A percentile compares a stretch with the other conserved stretches of the same genome.
Evolutionary conservation across 352 stramenopile species (phyloP).

Genomic region (Phytophthora podocarpi): DNA sequence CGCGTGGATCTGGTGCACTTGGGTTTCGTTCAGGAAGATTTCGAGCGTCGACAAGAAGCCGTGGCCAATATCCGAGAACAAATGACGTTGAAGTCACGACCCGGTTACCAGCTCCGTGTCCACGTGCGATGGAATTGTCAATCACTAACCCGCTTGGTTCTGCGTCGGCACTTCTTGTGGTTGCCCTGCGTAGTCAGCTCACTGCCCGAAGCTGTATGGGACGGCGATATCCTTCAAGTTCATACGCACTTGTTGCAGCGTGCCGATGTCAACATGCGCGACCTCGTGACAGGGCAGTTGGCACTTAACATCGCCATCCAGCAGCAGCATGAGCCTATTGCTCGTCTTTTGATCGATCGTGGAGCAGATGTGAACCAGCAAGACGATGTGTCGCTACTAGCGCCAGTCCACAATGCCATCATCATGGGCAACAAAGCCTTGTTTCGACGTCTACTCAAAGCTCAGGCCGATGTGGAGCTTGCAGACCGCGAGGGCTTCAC

Average conservation of each 20-base stretch:
- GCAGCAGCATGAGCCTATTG: constrained; percentile 75
- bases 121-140: constrained; percentile 59
- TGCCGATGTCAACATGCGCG: constrained; percentile 60
- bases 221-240: constrained; percentile 79
- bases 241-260: constrained; percentile 57
- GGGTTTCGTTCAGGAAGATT: constrained; percentile 73
- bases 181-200: constrained; percentile 63
- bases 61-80: constrained; percentile 63
- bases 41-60: constrained; percentile 55
- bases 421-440: constrained; percentile 88
- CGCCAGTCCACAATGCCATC: constrained; percentile 74
- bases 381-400: constrained; percentile 57
- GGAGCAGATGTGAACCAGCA: constrained; percentile 69
- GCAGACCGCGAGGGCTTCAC: constrained; percentile 64
- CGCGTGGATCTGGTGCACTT: constrained; percentile 73
- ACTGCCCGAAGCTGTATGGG: constrained; percentile 71
- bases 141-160: constrained; percentile 46
- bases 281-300: constrained; percentile 56
- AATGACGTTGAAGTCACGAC: constrained; percentile 60
- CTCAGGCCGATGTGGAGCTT: constrained; percentile 59
- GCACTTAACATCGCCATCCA: constrained; percentile 80
- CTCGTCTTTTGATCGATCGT: constrained; percentile 71
- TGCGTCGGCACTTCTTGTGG: constrained; percentile 71
- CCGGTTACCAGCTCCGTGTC: constrained; percentile 67
- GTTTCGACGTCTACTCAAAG: constrained; percentile 58